These are phyloP conservation scores for Penicillium verrucosum DNA, from an alignment of 2,329 filamentous ascomycete genomes.

Conservation along the genomic window DNA sequence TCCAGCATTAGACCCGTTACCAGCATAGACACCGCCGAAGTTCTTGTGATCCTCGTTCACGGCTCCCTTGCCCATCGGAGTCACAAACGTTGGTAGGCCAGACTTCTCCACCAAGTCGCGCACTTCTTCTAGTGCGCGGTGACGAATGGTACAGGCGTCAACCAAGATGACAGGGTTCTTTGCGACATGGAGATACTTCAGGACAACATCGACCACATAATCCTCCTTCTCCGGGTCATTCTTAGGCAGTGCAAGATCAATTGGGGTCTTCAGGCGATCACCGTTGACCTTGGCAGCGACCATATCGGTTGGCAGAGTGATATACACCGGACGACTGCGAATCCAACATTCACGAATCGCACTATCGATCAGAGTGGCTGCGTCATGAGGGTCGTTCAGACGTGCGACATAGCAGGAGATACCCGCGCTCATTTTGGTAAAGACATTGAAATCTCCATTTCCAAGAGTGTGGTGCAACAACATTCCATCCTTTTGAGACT, in stretches of 20 bases:
- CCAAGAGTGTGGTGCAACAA: slow-evolving; percentile 66
- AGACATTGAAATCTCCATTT: slow-evolving; percentile 79
- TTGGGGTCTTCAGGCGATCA: slow-evolving; percentile 63
- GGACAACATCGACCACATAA: slow-evolving; percentile 76
- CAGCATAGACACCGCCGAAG: slow-evolving; percentile 81
- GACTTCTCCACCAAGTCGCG: slow-evolving; percentile 70
- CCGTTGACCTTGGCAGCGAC: slow-evolving; percentile 73
- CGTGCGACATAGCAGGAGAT: slow-evolving; percentile 70
- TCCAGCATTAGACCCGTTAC: slow-evolving; percentile 64
- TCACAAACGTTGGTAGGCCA: slow-evolving; percentile 76
- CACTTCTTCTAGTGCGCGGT: slow-evolving; percentile 69
- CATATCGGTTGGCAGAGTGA: slow-evolving; percentile 79
- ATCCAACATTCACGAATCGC: slow-evolving; percentile 72
- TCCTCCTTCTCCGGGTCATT: slow-evolving; percentile 72
- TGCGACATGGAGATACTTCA: slow-evolving; percentile 69
- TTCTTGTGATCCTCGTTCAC: slow-evolving; percentile 72
- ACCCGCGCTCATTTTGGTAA: slow-evolving; percentile 70
- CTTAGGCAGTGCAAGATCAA: slow-evolving; percentile 61
- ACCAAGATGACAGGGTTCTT: slow-evolving; percentile 75
- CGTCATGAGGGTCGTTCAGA: slow-evolving; percentile 66
- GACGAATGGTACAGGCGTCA: slow-evolving; percentile 77
- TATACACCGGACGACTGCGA: slow-evolving; percentile 74
- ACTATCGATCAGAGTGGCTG: slow-evolving; percentile 73
- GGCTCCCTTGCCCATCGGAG: slow-evolving; percentile 84
- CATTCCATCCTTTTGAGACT: slow-evolving; percentile 46